Conservation (phyloP, 2,329 filamentous ascomycete species). For the Dactylonectria estremocensis region DNA sequence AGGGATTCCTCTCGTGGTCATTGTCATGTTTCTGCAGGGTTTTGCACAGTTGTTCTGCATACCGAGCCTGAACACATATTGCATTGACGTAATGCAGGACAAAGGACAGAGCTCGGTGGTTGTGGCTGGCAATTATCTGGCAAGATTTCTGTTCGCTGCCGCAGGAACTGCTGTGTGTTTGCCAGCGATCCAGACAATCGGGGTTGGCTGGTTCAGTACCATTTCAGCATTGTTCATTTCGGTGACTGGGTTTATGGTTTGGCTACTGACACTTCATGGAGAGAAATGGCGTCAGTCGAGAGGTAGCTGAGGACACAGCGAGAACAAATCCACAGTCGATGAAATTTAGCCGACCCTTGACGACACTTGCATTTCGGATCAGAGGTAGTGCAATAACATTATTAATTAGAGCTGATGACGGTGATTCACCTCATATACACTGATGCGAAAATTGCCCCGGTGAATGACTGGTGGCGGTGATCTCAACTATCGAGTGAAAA, state of each 20-base stretch:
- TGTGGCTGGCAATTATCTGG: conserved; percentile 81
- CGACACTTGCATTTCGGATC: not conserved
- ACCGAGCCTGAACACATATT: conserved; percentile 79
- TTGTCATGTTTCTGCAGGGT: conserved; percentile 80
- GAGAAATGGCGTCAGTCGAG: conserved; percentile 36
- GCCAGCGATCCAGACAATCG: conserved; percentile 78
- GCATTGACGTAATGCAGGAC: conserved; percentile 80
- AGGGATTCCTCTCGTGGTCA: conserved; percentile 70
- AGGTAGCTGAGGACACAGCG: not conserved
- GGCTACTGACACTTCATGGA: conserved; percentile 33
- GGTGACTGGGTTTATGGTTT: conserved; percentile 32
- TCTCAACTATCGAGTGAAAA: conserved; percentile 20
- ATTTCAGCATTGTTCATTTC: conserved; percentile 57
- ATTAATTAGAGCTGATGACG: too few species aligned
- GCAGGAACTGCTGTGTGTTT: conserved; percentile 77
- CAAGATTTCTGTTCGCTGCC: conserved; percentile 81
- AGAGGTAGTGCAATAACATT: too few species aligned
- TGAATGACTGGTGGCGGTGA: not conserved
- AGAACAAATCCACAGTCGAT: not conserved
- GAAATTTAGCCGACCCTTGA: not conserved
- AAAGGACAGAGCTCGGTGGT: conserved; percentile 74
- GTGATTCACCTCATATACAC: too few species aligned
- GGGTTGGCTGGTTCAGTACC: conserved; percentile 84
- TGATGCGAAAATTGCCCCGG: too few species aligned
- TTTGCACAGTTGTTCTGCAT: conserved; percentile 81